A percentile compares a stretch with the other conserved stretches of the same genome.
phyloP scores from a whole-genome alignment of 2,329 filamentous ascomycete genomes.

The Rhinocladiella mackenziei region DNA sequence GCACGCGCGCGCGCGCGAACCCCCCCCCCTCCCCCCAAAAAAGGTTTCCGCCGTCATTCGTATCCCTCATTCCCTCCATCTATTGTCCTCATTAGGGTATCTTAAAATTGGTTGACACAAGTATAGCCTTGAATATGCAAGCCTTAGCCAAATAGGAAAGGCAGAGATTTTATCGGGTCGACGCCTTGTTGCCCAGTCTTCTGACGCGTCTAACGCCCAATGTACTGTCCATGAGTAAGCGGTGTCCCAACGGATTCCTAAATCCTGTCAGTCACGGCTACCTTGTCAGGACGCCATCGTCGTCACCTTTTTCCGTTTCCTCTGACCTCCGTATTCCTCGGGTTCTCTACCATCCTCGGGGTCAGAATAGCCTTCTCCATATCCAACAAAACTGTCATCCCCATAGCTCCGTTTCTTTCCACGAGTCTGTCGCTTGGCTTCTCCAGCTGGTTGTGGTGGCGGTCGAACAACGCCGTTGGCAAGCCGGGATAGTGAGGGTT shows the following conservation, averaged over 20 bases:
- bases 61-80: slow-evolving; percentile 7
- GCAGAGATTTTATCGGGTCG: too few species aligned
- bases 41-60: too few species aligned
- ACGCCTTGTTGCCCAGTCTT: too few species aligned
- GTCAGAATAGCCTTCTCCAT: slow-evolving; percentile 49
- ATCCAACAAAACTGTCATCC: slow-evolving; percentile 50
- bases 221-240: slow-evolving; percentile 12
- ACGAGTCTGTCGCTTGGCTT: slow-evolving; percentile 43
- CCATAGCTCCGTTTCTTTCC: slow-evolving; percentile 49
- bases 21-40: too few species aligned
- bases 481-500: slow-evolving; percentile 33
- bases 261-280: slow-evolving; percentile 3
- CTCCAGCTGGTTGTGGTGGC: slow-evolving; percentile 26
- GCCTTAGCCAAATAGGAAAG: too few species aligned
- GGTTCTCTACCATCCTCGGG: slow-evolving; percentile 43
- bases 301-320: slow-evolving; percentile 48
- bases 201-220: slow-evolving; percentile 11
- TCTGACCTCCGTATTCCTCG: too few species aligned
- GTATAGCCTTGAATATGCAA: too few species aligned
- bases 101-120: slow-evolving; percentile 5
- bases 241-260: slow-evolving; percentile 17
- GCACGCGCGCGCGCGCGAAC: too few species aligned
- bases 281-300: slow-evolving; percentile 6
- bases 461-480: slow-evolving; percentile 24
- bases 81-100: slow-evolving; percentile 23